A percentile compares a stretch with the other conserved stretches of the same genome.
Evolutionary conservation across 2,329 filamentous ascomycete species (phyloP).

Genomic region (Lachnellula occidentalis): DNA sequence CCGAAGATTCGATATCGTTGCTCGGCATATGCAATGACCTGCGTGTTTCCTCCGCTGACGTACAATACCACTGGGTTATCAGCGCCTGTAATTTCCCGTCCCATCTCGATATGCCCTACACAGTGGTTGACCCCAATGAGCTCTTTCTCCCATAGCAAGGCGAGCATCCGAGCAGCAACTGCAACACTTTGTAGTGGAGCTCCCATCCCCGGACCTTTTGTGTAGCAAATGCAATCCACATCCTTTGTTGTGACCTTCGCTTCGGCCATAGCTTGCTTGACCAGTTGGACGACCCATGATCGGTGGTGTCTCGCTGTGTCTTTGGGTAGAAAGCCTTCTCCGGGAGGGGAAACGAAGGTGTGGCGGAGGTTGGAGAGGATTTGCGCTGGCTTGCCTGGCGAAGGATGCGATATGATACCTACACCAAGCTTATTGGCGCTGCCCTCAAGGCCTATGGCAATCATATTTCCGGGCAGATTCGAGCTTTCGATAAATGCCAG

Average conservation of each 20-base stretch:
- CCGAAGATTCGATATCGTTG: slow-evolving; percentile 96
- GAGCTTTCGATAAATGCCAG: not conserved
- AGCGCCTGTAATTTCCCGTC: slow-evolving; percentile 83
- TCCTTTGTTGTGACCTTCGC: slow-evolving; percentile 58
- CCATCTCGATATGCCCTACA: slow-evolving; percentile 99
- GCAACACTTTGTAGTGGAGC: slow-evolving; percentile 84
- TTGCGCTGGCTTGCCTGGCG: slow-evolving; percentile 43
- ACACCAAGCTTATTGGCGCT: slow-evolving; percentile 97
- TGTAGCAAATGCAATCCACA: slow-evolving; percentile 92
- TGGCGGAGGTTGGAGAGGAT: slow-evolving; percentile 93
- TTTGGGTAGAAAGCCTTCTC: slow-evolving; percentile 91
- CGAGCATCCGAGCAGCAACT: slow-evolving; percentile 74
- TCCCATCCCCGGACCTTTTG: slow-evolving; percentile 93
- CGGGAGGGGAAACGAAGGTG: slow-evolving; percentile 87
- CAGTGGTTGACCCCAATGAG: slow-evolving; percentile 96
- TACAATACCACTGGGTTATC: slow-evolving; percentile 92
- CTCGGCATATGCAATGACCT: slow-evolving; percentile 94
- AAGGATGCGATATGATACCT: slow-evolving; percentile 78
- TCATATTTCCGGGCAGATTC: slow-evolving; percentile 39
- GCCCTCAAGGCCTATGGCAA: slow-evolving; percentile 75
- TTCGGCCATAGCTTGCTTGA: slow-evolving; percentile 69
- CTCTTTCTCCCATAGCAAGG: slow-evolving; percentile 80
- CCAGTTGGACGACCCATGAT: slow-evolving; percentile 73
- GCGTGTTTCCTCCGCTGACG: slow-evolving; percentile 92
- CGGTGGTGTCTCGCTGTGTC: slow-evolving; percentile 94